These are phyloP conservation scores for Lathyrus oleraceus DNA, from an alignment of 306 rosid genomes.

Conservation along the genomic window DNA sequence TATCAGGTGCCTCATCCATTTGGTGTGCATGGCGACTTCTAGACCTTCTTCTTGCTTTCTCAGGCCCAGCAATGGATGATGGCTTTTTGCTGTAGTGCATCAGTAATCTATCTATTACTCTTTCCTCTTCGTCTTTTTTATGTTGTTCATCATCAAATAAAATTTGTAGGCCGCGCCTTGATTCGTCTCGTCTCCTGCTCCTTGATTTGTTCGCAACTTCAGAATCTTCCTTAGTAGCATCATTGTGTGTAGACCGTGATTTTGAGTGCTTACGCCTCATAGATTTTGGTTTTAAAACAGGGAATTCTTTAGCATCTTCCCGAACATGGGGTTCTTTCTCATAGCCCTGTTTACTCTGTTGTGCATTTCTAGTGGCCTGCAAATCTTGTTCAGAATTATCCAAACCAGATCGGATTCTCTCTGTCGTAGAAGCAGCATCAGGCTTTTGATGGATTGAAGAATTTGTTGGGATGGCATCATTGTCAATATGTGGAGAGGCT, in stretches of 20 bases:
- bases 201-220: conserved; percentile 59
- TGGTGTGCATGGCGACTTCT: conserved; percentile 60
- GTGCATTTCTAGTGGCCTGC: conserved; percentile 47
- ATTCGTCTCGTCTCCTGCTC: conserved; percentile 67
- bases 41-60: conserved; percentile 61
- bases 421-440: conserved; percentile 40
- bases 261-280: conserved; percentile 65
- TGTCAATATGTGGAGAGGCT: conserved; percentile 39
- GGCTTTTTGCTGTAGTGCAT: conserved; percentile 79
- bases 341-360: conserved; percentile 36
- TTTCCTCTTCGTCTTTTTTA: conserved; percentile 74
- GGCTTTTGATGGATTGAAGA: conserved; percentile 48
- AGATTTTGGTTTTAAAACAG: conserved; percentile 64
- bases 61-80: conserved; percentile 55
- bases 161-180: conserved; percentile 69
- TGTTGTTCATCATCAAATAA: conserved; percentile 71
- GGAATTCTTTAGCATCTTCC: conserved; percentile 44
- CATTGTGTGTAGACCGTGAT: conserved; percentile 52
- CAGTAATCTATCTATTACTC: conserved; percentile 78
- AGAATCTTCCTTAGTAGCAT: conserved; percentile 49
- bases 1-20: conserved; percentile 40
- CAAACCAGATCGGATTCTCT: conserved; percentile 45
- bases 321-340: conserved; percentile 46
- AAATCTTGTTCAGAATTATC: conserved; percentile 54
- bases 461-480: conserved; percentile 35